Conservation (phyloP, 192 early-diverging fungal species). For the Entomortierella lignicola region DNA sequence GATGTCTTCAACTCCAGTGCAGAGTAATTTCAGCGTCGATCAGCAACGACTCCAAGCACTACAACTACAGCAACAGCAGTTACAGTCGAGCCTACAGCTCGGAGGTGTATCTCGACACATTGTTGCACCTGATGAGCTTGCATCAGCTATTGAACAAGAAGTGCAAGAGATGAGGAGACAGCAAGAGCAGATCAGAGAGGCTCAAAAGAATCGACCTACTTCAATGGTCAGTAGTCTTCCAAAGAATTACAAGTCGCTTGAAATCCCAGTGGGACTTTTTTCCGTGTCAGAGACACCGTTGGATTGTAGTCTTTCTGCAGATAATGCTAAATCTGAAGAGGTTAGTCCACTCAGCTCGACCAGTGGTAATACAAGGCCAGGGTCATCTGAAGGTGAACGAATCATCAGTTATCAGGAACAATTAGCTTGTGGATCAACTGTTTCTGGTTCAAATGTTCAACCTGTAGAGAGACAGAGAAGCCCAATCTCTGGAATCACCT, state of each 20-base stretch:
- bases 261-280: slow-evolving; percentile 6
- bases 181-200: slow-evolving; percentile 13
- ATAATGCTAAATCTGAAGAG: too few species aligned
- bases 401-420: slow-evolving; percentile 41
- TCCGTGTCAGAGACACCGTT: slow-evolving; percentile 21
- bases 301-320: not conserved
- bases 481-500: slow-evolving; percentile 29
- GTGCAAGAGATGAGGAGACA: slow-evolving; percentile 21
- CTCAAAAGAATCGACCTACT: slow-evolving; percentile 30
- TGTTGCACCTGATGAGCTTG: slow-evolving; percentile 43
- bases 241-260: not conserved
- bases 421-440: slow-evolving; percentile 6
- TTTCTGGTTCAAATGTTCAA: not conserved
- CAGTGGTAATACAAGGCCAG: not conserved
- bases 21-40: not conserved
- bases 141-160: slow-evolving; percentile 39
- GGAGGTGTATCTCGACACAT: slow-evolving; percentile 44
- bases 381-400: slow-evolving; percentile 4
- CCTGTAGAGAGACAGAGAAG: slow-evolving; percentile 9
- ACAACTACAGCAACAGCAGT: slow-evolving; percentile 17
- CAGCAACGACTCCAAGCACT: slow-evolving; percentile 5
- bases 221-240: slow-evolving; percentile 23
- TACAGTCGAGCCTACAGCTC: not conserved
- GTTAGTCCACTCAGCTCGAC: not conserved
- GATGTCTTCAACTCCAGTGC: not conserved